Evolutionary conservation across 2,329 filamentous ascomycete species (phyloP), one percentile per base, ranked within the genome.

Genomic region (Epichloe sibirici): DNA sequence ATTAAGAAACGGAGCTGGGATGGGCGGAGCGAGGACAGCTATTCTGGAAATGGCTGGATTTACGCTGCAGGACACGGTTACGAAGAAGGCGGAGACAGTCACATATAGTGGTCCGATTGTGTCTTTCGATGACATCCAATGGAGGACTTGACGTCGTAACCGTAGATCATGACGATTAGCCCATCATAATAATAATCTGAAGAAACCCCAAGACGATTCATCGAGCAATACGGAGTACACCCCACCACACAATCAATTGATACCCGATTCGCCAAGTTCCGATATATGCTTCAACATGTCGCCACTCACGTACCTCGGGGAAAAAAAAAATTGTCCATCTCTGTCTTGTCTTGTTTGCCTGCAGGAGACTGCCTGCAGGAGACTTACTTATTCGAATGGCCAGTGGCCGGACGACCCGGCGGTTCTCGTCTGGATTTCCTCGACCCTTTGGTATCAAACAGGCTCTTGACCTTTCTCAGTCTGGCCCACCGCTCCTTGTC

Each of bases 401-500:
- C 64, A 8, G 71, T 74, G 4, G 68, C 71, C 1, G 75, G 73
- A 39, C 74, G 65, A 51, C 67, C 70, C 17, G 68, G 58, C 17
- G 68, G 58, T 4, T 70, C 66, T 38, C 68, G 67, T 51, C 67
- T 70, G 50, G 74, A 65, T 62, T 77, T 83, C 63, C 73, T 81
- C 8, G 73, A 71, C 2, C 74, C 75, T 65, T 86, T 88, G 5
- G 79, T 74, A 56, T 85, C 82, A 61, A 89, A 82, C 46, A 86
- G 67, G 62, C 83, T 86, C 73, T 86, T 86, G 53, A 89, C 83
- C 53, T 79, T 77, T 60, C 82, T 77, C 57, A 89, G 68, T 58
- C 82, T 76, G n/a, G 82, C 78, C 84, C 84, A 88, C 57, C 85
- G 75, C 66, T 86, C 82, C 65, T 85, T 85, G 55, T 88, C 85